These are phyloP conservation scores for Citrus glauca DNA, from an alignment of 345 rosid species.

Conservation along the genomic window DNA sequence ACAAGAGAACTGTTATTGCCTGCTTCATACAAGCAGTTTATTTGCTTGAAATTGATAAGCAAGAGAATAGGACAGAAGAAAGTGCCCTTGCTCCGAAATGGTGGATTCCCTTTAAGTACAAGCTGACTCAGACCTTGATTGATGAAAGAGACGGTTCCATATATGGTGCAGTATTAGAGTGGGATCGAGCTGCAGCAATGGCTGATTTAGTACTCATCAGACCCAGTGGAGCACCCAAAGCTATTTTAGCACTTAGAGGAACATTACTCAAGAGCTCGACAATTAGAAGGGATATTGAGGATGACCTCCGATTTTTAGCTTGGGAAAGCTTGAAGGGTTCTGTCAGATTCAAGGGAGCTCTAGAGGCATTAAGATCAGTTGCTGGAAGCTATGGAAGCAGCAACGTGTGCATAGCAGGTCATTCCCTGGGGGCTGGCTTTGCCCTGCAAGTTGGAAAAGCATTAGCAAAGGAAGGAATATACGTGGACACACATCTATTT, in stretches of 20 bases:
- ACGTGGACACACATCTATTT: constrained; percentile 85
- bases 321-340: constrained; percentile 98
- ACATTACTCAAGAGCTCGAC: constrained; percentile 81
- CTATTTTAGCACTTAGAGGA: constrained; percentile 77
- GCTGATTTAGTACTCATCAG: constrained; percentile 73
- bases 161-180: constrained; percentile 85
- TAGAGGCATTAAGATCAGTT: constrained; percentile 55
- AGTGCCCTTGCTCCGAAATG: constrained; percentile 87
- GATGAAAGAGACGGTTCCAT: constrained; percentile 87
- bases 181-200: constrained; percentile 87
- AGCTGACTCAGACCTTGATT: constrained; percentile 53
- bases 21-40: constrained; percentile 96
- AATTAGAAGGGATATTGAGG: constrained; percentile 76
- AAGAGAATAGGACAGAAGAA: constrained; percentile 61
- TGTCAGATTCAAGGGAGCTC: constrained; percentile 67
- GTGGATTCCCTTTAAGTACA: constrained; percentile 95
- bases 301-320: constrained; percentile 91
- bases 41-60: constrained; percentile 88
- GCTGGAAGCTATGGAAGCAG: constrained; percentile 74
- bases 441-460: constrained; percentile 96
- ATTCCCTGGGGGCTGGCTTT: constrained; percentile 94
- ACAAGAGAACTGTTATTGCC: constrained; percentile 85
- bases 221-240: constrained; percentile 91
- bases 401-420: constrained; percentile 83
- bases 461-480: constrained; percentile 75